Percentiles rank a stretch among this genome's conserved stretches.
phyloP scores from a whole-genome alignment of 176 grass and related monocot genomes.

The Oryza meridionalis region DNA sequence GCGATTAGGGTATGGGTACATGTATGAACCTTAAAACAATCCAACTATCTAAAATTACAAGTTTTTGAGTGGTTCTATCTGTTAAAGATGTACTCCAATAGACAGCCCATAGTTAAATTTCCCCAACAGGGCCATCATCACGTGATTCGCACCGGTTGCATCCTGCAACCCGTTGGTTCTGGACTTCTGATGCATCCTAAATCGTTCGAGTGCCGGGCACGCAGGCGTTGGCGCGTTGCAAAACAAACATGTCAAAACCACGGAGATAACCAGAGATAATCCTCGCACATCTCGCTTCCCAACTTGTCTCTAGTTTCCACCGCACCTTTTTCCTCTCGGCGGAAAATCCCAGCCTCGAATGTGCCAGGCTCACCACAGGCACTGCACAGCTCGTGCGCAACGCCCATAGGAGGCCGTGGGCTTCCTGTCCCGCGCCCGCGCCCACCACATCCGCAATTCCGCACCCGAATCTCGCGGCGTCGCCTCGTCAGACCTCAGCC shows the following conservation, averaged over 20 bases:
- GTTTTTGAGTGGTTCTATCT: no score
- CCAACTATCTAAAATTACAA: no score
- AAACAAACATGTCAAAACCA: not conserved
- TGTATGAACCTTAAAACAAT: no score
- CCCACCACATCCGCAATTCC: conserved; percentile 23
- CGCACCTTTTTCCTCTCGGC: not conserved
- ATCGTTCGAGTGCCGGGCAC: not conserved
- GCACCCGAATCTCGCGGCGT: conserved; percentile 44
- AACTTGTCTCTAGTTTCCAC: not conserved
- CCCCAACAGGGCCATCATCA: no score
- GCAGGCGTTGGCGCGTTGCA: not conserved
- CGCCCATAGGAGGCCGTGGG: not conserved
- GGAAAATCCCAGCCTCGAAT: not conserved
- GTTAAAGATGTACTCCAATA: no score
- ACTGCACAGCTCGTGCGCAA: no score
- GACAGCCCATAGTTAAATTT: no score
- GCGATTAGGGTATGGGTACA: no score
- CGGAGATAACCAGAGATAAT: not conserved
- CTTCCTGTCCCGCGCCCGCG: not conserved
- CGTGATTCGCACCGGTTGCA: no score
- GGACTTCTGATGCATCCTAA: no score
- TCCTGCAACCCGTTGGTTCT: no score
- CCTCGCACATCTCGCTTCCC: not conserved
- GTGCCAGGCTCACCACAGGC: not conserved
- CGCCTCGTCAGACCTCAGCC: not conserved